Conservation (phyloP, 108 stramenopile genomes). For the Nitzschia sp. region DNA sequence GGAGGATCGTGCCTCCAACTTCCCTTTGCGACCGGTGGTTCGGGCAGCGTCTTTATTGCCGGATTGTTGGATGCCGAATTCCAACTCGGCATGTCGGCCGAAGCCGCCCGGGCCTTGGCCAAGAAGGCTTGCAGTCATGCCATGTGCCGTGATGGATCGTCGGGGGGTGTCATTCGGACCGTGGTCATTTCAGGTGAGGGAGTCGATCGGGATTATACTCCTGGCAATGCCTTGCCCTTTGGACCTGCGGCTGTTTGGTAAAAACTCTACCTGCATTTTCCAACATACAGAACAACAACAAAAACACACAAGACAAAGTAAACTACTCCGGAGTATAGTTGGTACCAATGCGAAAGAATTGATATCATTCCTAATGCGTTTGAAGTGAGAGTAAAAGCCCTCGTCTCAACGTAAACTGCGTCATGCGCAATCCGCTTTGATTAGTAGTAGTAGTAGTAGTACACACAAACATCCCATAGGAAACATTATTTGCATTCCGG, state of each 20-base stretch:
- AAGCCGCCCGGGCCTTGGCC: conserved; percentile 83
- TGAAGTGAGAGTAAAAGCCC: too few species aligned
- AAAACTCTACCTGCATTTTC: background rate
- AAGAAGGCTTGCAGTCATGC: conserved; percentile 93
- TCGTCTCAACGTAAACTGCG: too few species aligned
- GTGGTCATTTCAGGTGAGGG: conserved; percentile 74
- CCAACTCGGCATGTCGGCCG: conserved; percentile 81
- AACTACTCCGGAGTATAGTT: too few species aligned
- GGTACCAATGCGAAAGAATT: too few species aligned
- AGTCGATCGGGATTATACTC: conserved; percentile 74
- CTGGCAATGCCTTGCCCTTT: conserved; percentile 81
- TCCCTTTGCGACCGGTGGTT: conserved; percentile 92
- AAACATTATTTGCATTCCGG: too few species aligned
- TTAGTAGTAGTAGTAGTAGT: too few species aligned
- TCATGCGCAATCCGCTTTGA: too few species aligned
- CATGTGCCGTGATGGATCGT: conserved; percentile 97
- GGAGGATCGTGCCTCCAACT: conserved; percentile 94
- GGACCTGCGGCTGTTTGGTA: conserved; percentile 58
- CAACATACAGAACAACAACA: too few species aligned
- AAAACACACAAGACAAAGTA: too few species aligned
- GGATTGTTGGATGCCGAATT: conserved; percentile 87
- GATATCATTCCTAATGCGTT: too few species aligned
- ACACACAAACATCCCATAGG: too few species aligned
- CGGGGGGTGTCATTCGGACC: conserved; percentile 95
- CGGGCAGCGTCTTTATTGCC: conserved; percentile 93